A percentile compares a stretch with the other conserved stretches of the same genome.
Conservation (phyloP, 805 yeast genomes). For the Pichia exigua region DNA sequence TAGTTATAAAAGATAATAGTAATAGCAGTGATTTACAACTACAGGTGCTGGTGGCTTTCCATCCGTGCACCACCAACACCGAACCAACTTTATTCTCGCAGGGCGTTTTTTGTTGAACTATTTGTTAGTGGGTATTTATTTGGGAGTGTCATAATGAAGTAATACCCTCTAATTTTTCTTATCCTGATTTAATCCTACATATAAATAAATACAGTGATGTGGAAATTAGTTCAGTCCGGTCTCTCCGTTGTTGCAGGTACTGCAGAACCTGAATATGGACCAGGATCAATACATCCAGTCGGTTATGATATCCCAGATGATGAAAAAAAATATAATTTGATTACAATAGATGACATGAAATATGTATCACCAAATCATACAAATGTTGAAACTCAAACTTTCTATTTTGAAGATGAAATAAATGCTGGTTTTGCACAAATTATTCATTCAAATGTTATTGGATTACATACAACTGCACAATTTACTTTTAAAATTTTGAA, state of each 20-base stretch:
- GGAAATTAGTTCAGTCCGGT: constrained; percentile 30
- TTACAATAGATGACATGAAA: constrained; percentile 58
- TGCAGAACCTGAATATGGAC: constrained; percentile 95
- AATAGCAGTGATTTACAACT: too few species aligned
- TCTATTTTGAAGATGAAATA: constrained; percentile 66
- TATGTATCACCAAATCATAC: constrained; percentile 75
- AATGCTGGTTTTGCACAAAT: constrained; percentile 86
- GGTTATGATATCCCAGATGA: constrained; percentile 42
- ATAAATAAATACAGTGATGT: constrained; percentile 16
- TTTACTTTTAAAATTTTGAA: constrained; percentile 81
- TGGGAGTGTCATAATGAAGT: too few species aligned
- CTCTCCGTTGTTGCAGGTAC: constrained; percentile 93
- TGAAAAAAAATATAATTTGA: constrained; percentile 49
- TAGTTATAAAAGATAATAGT: too few species aligned
- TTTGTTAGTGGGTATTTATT: not conserved
- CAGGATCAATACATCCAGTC: constrained; percentile 84
- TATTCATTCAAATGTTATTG: constrained; percentile 87
- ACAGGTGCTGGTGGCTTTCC: too few species aligned
- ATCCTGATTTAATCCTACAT: not conserved
- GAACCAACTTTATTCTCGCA: not conserved
- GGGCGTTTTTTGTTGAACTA: not conserved
- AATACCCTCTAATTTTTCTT: not conserved
- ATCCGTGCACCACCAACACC: not conserved
- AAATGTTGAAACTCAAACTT: constrained; percentile 92
- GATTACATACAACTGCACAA: constrained; percentile 84